These are phyloP conservation scores for Pythium monospermum DNA, from an alignment of 352 stramenopile species.

Conservation along the genomic window DNA sequence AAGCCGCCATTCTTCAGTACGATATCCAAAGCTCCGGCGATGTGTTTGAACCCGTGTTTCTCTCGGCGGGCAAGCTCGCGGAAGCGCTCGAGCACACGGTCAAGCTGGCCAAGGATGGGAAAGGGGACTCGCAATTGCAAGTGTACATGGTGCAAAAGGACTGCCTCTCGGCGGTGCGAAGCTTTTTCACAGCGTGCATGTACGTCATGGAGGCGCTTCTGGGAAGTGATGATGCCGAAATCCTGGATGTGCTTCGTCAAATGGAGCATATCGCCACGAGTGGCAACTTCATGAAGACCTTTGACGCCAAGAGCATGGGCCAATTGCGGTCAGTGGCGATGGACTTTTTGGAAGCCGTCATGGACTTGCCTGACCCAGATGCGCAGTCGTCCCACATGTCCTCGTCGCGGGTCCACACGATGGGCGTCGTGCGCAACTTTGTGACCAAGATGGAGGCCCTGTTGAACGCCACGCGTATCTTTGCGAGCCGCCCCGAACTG, in stretches of 20 bases:
- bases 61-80: constrained; percentile 72
- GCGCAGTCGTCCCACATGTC: no score
- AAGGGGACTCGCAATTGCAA: constrained; percentile 75
- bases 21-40: constrained; percentile 62
- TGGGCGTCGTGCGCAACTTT: no score
- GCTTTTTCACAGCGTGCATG: constrained; percentile 72
- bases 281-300: constrained; percentile 80
- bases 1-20: constrained; percentile 42
- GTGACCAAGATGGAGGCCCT: no score
- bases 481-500: no score
- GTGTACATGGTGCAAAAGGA: constrained; percentile 67
- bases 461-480: no score
- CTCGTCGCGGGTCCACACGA: no score
- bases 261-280: constrained; percentile 70
- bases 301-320: no score
- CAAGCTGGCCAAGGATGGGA: constrained; percentile 51
- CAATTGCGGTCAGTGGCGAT: no score
- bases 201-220: constrained; percentile 78
- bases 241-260: constrained; percentile 64
- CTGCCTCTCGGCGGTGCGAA: constrained; percentile 70
- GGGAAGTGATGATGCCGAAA: constrained; percentile 50
- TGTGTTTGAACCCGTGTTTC: constrained; percentile 75
- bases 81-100: constrained; percentile 46
- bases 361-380: no score
- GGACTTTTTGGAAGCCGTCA: no score